A percentile compares a stretch with the other conserved stretches of the same genome.
These are phyloP conservation scores for Withania somnifera DNA, from an alignment of 305 asterid species.

Conservation along the genomic window DNA sequence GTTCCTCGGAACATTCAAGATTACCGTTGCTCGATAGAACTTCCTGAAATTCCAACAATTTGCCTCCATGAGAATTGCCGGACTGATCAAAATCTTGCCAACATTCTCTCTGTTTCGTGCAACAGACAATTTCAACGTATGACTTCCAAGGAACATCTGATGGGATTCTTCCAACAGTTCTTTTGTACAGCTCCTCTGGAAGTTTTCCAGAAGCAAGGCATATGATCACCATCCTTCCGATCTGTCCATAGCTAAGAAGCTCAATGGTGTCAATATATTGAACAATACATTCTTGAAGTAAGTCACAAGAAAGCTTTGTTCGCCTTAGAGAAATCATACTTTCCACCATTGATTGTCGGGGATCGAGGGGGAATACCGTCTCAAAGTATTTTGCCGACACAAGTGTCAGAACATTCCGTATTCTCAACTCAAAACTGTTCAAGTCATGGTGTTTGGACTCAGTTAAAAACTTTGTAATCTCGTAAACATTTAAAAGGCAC, in stretches of 20 bases:
- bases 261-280: conserved; percentile 1
- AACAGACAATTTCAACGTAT: conserved; percentile 16
- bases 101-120: neutral
- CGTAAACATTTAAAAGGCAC: conserved; percentile 27
- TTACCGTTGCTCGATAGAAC: conserved; percentile 16
- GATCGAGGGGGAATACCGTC: conserved; percentile 39
- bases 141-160: conserved; percentile 22
- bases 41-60: neutral
- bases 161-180: conserved; percentile 12
- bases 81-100: conserved; percentile 13
- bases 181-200: conserved; percentile 1
- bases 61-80: conserved; percentile 7
- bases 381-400: conserved; percentile 19
- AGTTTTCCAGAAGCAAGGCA: conserved; percentile 36
- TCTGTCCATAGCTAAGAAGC: conserved; percentile 25
- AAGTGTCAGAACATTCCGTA: conserved; percentile 11
- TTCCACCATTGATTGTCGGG: conserved; percentile 22
- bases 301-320: conserved; percentile 22
- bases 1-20: conserved; percentile 9
- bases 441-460: conserved; percentile 5
- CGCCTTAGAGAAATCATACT: conserved; percentile 29
- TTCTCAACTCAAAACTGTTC: conserved; percentile 8
- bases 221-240: conserved; percentile 35
- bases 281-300: conserved; percentile 29
- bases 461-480: conserved; percentile 17